Evolutionary conservation across 305 asterid species (phyloP), one percentile per base, ranked within the genome.

Genomic region (Coffea humblotiana): DNA sequence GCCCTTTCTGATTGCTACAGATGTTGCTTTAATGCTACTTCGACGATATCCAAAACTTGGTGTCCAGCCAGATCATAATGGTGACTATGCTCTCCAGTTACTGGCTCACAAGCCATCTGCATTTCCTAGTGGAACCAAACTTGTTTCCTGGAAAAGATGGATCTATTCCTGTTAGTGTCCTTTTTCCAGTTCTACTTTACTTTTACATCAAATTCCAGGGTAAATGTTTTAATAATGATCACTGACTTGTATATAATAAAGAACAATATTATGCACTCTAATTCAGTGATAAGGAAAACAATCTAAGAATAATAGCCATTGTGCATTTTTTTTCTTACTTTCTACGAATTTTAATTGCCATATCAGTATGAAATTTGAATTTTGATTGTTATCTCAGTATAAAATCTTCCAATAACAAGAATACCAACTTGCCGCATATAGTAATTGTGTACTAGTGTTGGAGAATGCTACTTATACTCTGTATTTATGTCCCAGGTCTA

Each of bases 31-130:
- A 47, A 60, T 40, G 82, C 82, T 87, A 29, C 47, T 87, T 45
- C 78, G 45, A 78, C 56, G 70, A 12, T 83, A 78, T 76, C 90
- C 90, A 43, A 74, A 78, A 67, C 82, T 87, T 58, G 86, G 88
- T 2, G 77, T 84, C 1, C 82, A 25, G 63, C 85, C 82, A 9
- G 86, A 87, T 80, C 78, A 81, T 4, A 32, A 15, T n/a, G 88
- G 88, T 19, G 77, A 80, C 72, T 79, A 84, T 49, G 71, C 87
- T 61, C 83, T 87, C 67, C 65, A n/a, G 71, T 75, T 87, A 52
- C 80, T 81, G 77, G 80, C 90, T 76, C 83, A 82, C 51, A 84
- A 84, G 79, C 86, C 90, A 67, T 87, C 87, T 64, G 87, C 90
- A 60, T 87, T 87, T 68, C 88, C 76, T n/a, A 87, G 88, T 58